A percentile compares a stretch with the other conserved stretches of the same genome.
Evolutionary conservation across 495 filamentous ascomycete genomes (phyloP).

Genomic region (Daldinia childiae): DNA sequence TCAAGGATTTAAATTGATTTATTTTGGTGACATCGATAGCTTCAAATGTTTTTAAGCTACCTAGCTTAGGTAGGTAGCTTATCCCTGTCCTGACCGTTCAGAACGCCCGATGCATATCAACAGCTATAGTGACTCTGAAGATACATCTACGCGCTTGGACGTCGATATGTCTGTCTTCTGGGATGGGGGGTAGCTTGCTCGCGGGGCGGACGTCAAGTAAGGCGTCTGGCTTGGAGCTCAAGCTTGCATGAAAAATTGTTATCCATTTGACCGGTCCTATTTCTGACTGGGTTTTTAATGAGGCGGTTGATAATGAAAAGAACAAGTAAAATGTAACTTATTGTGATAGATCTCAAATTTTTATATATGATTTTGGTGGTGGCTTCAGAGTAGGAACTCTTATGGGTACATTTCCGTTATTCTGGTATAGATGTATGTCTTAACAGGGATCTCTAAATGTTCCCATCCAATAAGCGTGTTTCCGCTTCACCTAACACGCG

Average conservation of each 20-base stretch:
- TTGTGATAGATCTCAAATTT: slow-evolving; percentile 17
- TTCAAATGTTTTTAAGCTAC: neutral
- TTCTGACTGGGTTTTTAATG: neutral
- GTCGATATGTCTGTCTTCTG: slow-evolving; percentile 9
- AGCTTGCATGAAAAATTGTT: slow-evolving; percentile 19
- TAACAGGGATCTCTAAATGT: slow-evolving; percentile 50
- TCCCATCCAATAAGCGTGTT: slow-evolving; percentile 49
- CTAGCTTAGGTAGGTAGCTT: neutral
- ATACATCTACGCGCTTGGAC: slow-evolving; percentile 8
- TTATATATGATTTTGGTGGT: slow-evolving; percentile 27
- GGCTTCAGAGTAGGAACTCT: slow-evolving; percentile 11
- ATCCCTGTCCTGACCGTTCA: neutral
- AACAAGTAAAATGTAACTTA: slow-evolving; percentile 20
- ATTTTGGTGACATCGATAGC: slow-evolving; percentile 26
- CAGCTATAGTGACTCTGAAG: slow-evolving; percentile 38
- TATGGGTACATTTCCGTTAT: slow-evolving; percentile 20
- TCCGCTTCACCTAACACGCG: slow-evolving; percentile 39
- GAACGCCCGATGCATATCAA: neutral
- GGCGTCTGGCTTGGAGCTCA: slow-evolving; percentile 11
- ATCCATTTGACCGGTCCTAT: neutral
- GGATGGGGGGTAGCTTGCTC: slow-evolving; percentile 7
- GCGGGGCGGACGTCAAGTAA: slow-evolving; percentile 22
- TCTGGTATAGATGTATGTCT: slow-evolving; percentile 26
- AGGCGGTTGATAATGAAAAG: slow-evolving; percentile 29
- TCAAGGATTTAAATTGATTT: slow-evolving; percentile 32